Conservation (phyloP, 805 yeast species). For the Scheffersomyces spartinae region DNA sequence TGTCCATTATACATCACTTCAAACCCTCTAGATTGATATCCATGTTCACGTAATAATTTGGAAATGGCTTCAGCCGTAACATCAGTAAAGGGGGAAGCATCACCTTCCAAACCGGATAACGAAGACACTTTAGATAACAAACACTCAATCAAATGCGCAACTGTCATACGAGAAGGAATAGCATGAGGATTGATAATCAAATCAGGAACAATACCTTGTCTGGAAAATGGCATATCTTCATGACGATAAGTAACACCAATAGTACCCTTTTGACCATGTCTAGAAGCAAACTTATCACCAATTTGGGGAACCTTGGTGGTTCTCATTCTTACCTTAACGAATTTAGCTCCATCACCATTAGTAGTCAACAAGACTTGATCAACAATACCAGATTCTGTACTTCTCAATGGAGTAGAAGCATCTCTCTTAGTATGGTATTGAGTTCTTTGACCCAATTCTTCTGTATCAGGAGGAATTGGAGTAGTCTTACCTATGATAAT, state of each 20-base stretch:
- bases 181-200: conserved; percentile 97
- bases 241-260: conserved; percentile 97
- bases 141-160: conserved; percentile 98
- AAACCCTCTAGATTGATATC: conserved; percentile 96
- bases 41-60: conserved; percentile 82
- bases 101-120: conserved; percentile 94
- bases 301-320: conserved; percentile 97
- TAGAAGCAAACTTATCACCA: conserved; percentile 98
- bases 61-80: conserved; percentile 97
- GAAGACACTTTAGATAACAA: conserved; percentile 90
- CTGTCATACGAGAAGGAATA: conserved; percentile 99
- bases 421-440: conserved; percentile 97
- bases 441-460: conserved; percentile 97
- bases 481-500: conserved; percentile 97
- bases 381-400: conserved; percentile 96
- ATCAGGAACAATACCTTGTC: conserved; percentile 96
- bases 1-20: conserved; percentile 99
- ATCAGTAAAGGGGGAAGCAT: conserved; percentile 97
- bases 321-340: conserved; percentile 97
- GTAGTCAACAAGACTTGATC: conserved; percentile 96
- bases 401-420: conserved; percentile 93
- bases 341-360: conserved; percentile 95
- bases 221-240: conserved; percentile 97
- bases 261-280: conserved; percentile 99
- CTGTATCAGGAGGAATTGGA: conserved; percentile 98